A percentile compares a stretch with the other conserved stretches of the same genome.
phyloP scores from a whole-genome alignment of 2,329 filamentous ascomycete genomes.

The Ramularia collo-cygni region DNA sequence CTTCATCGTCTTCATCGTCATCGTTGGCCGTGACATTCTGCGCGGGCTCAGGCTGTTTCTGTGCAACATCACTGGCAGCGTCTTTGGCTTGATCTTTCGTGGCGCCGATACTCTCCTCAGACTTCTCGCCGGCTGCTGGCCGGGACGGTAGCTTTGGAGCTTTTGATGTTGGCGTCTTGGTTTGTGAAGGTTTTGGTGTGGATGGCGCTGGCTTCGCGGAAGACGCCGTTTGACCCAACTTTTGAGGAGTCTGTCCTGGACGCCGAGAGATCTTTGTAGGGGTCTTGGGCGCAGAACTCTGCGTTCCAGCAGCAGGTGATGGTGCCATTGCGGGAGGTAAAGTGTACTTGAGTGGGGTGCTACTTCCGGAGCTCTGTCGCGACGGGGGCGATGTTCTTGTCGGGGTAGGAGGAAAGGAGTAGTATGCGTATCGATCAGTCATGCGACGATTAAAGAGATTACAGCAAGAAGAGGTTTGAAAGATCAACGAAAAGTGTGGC shows the following conservation, averaged over 20 bases:
- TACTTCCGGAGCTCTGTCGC: conserved; percentile 22
- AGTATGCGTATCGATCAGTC: conserved; percentile 45
- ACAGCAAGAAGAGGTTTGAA: conserved; percentile 6
- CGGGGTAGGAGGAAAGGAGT: conserved; percentile 46
- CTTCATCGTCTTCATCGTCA: conserved; percentile 30
- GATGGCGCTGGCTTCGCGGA: conserved; percentile 20
- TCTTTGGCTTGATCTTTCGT: conserved; percentile 22
- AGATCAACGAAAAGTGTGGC: conserved; percentile 14
- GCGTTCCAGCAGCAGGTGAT: conserved; percentile 46
- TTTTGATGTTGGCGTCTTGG: conserved; percentile 32
- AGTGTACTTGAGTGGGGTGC: conserved; percentile 27
- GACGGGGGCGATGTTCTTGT: conserved; percentile 38
- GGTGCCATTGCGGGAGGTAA: conserved; percentile 38
- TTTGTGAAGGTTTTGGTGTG: conserved; percentile 24
- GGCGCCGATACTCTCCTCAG: conserved; percentile 29
- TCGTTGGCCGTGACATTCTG: conserved; percentile 20
- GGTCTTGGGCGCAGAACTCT: conserved; percentile 40
- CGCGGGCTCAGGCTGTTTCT: conserved; percentile 32
- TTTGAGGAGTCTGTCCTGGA: conserved; percentile 26
- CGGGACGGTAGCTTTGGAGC: conserved; percentile 29
- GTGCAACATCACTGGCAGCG: conserved; percentile 27
- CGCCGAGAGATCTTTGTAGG: conserved; percentile 44
- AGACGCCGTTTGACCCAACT: conserved; percentile 35
- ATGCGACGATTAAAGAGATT: conserved; percentile 33
- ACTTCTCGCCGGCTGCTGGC: conserved; percentile 32